Conservation (phyloP, 2,329 filamentous ascomycete genomes). For the Exophiala phaeomuriformis region DNA sequence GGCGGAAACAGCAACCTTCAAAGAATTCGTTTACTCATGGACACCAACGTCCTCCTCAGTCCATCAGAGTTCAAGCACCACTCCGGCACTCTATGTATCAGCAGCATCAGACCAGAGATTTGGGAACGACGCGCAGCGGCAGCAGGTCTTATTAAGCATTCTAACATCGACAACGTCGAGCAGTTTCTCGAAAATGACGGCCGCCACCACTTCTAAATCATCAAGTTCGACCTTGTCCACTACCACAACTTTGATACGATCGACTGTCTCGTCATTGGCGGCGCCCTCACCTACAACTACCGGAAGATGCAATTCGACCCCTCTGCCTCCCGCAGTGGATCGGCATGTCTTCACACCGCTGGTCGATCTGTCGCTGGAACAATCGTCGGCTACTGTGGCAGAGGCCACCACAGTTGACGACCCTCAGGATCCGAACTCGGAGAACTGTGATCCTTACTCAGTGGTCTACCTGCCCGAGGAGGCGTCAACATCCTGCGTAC, state of each 20-base stretch:
- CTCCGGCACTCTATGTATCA: background rate
- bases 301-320: background rate
- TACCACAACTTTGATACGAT: background rate
- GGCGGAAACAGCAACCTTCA: background rate
- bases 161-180: constrained; percentile 1
- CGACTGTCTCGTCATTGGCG: constrained; percentile 3
- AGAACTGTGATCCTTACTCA: constrained; percentile 1
- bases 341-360: constrained; percentile 8
- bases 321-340: constrained; percentile 1
- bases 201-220: background rate
- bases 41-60: background rate
- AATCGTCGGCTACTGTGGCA: background rate
- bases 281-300: background rate
- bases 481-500: background rate
- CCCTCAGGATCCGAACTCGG: constrained; percentile 5
- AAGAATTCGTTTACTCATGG: background rate
- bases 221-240: constrained; percentile 4
- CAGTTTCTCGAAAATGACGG: background rate
- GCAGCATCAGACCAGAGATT: background rate
- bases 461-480: background rate
- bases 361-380: constrained; percentile 3
- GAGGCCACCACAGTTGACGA: constrained; percentile 3
- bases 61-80: background rate
- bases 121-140: background rate
- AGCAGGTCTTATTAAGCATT: background rate